phyloP scores from a whole-genome alignment of 805 yeast genomes.

The Blastobotrys chiropterorum region DNA sequence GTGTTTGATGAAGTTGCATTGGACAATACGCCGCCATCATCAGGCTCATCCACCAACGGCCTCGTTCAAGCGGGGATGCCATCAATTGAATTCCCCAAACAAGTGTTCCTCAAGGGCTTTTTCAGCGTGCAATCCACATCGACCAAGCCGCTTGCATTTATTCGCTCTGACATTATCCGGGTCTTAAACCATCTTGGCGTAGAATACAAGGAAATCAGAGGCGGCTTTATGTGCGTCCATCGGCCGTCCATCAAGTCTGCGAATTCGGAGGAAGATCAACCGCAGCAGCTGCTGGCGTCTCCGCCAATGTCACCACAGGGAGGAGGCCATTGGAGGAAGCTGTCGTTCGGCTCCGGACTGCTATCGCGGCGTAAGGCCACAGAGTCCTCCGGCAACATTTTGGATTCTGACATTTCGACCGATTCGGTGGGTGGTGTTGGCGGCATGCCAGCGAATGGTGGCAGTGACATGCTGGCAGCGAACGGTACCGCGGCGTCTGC shows the following conservation, averaged over 20 bases:
- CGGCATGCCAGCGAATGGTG: slow-evolving; percentile 20
- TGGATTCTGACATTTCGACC: slow-evolving; percentile 26
- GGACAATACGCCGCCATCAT: slow-evolving; percentile 10
- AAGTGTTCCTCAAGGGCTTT: slow-evolving; percentile 85
- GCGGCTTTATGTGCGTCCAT: slow-evolving; percentile 85
- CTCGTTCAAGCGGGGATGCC: slow-evolving; percentile 49
- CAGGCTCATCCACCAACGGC: neutral
- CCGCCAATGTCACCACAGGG: slow-evolving; percentile 15
- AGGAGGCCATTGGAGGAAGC: slow-evolving; percentile 25
- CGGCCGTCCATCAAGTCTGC: slow-evolving; percentile 33
- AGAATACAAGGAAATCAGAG: slow-evolving; percentile 80
- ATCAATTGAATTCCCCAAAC: slow-evolving; percentile 87
- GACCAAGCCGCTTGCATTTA: slow-evolving; percentile 82
- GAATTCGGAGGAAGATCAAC: slow-evolving; percentile 6
- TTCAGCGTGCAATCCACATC: slow-evolving; percentile 94
- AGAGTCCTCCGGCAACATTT: slow-evolving; percentile 13
- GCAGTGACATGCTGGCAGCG: slow-evolving; percentile 30
- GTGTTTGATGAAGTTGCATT: slow-evolving; percentile 17
- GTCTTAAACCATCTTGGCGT: slow-evolving; percentile 74
- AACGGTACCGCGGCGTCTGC: neutral
- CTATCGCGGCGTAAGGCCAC: slow-evolving; percentile 11
- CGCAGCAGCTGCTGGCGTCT: slow-evolving; percentile 8
- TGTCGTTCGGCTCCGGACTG: slow-evolving; percentile 27
- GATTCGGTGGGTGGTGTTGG: slow-evolving; percentile 26
- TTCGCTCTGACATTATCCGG: slow-evolving; percentile 74